Percentiles rank a stretch among this genome's conserved stretches.
Conservation (phyloP, 495 filamentous ascomycete species). For the Penicillium bialowiezense region DNA sequence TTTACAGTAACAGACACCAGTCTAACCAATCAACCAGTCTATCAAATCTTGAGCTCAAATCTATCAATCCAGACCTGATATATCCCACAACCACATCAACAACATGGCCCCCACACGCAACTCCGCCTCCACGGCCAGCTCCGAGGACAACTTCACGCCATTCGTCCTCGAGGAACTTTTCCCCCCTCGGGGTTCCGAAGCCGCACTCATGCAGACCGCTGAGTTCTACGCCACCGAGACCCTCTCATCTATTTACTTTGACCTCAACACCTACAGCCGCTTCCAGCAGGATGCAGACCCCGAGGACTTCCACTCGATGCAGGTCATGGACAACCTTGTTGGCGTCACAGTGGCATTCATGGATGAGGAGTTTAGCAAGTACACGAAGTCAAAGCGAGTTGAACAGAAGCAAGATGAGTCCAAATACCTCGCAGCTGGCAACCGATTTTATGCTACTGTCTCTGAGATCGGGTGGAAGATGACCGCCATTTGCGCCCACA, state of each 20-base stretch:
- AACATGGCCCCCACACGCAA: neutral
- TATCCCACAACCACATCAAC: too few species aligned
- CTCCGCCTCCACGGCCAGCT: neutral
- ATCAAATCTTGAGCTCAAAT: too few species aligned
- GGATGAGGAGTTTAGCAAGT: neutral
- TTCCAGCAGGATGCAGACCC: neutral
- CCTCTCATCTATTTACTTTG: slow-evolving; percentile 19
- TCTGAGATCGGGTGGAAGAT: slow-evolving; percentile 28
- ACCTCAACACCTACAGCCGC: slow-evolving; percentile 12
- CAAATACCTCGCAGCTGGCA: neutral
- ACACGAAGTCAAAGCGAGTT: neutral
- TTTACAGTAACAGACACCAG: too few species aligned
- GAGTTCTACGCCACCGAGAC: slow-evolving; percentile 3
- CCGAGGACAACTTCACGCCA: too few species aligned
- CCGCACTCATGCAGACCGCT: neutral
- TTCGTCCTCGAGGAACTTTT: neutral
- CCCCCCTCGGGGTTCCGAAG: neutral
- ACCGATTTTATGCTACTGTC: neutral
- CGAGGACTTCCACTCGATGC: too few species aligned
- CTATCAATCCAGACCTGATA: too few species aligned
- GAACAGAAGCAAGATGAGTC: neutral
- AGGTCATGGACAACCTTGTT: neutral
- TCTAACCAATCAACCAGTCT: too few species aligned
- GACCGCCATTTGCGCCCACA: slow-evolving; percentile 30
- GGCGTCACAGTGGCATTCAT: neutral